These are phyloP conservation scores for Neoboletus magnificus DNA, from an alignment of 768 basidiomycete species.

Conservation along the genomic window DNA sequence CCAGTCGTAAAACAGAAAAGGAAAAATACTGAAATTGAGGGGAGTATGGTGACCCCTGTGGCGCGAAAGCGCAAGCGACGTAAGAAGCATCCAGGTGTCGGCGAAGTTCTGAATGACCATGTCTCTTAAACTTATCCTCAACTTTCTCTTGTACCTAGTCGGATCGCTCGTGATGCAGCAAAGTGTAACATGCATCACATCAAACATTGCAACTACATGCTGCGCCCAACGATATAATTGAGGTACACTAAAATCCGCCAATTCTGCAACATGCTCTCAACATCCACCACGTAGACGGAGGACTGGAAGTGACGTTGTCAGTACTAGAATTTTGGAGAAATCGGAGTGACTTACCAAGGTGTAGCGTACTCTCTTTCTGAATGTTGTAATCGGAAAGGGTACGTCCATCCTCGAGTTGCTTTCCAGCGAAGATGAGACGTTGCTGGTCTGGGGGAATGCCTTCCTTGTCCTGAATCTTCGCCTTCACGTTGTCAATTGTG, in stretches of 20 bases:
- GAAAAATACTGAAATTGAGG: background rate
- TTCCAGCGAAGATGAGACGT: conserved; percentile 76
- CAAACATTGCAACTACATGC: background rate
- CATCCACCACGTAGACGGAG: conserved; percentile 80
- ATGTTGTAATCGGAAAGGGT: conserved; percentile 78
- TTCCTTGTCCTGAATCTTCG: conserved; percentile 79
- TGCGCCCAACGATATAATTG: background rate
- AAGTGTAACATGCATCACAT: background rate
- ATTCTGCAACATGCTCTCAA: conserved; percentile 29
- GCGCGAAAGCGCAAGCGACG: conserved; percentile 26
- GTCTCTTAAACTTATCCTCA: background rate
- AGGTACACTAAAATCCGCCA: background rate
- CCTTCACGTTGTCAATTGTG: conserved; percentile 75
- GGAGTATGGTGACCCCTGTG: background rate
- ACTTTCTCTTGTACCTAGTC: background rate
- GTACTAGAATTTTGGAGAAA: fast-evolving
- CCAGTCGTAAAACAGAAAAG: conserved; percentile 19
- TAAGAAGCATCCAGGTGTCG: conserved; percentile 2
- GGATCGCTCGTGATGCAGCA: background rate
- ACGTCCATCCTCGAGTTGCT: conserved; percentile 76
- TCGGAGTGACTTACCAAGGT: conserved; percentile 39
- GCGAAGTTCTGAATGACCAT: background rate
- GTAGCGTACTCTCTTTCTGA: conserved; percentile 71
- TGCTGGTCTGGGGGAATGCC: conserved; percentile 79
- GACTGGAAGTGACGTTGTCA: conserved; percentile 34